phyloP scores from a whole-genome alignment of 1,139 yeast species.

The Zygosaccharomyces sapae region DNA sequence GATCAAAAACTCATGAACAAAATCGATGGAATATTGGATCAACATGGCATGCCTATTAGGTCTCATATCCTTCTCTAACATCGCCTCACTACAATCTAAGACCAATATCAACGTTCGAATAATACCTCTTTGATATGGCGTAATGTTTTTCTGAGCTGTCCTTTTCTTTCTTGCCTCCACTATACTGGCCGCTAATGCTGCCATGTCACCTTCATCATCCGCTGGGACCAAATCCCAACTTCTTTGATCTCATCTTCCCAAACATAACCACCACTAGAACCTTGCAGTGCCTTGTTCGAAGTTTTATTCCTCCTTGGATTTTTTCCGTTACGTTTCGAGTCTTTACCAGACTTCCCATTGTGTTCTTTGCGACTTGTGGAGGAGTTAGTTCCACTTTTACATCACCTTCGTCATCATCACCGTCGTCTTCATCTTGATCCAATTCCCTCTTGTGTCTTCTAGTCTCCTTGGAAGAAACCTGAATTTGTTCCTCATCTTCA shows the following conservation, averaged over 20 bases:
- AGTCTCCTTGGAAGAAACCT: slow-evolving; percentile 14
- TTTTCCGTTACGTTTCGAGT: slow-evolving; percentile 3
- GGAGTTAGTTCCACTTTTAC: slow-evolving; percentile 19
- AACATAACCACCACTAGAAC: slow-evolving; percentile 72
- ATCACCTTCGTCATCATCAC: slow-evolving; percentile 27
- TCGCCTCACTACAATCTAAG: slow-evolving; percentile 79
- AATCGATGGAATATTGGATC: slow-evolving; percentile 68
- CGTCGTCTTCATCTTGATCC: slow-evolving; percentile 4
- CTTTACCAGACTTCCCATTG: slow-evolving; percentile 9
- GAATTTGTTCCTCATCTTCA: slow-evolving; percentile 19
- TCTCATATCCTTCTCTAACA: slow-evolving; percentile 86
- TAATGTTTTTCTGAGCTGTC: slow-evolving; percentile 68
- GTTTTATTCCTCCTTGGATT: slow-evolving; percentile 22
- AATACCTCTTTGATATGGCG: slow-evolving; percentile 93
- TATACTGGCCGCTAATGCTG: slow-evolving; percentile 76
- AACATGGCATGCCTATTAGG: slow-evolving; percentile 82
- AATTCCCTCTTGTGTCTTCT: slow-evolving; percentile 14
- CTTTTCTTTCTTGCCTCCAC: slow-evolving; percentile 75
- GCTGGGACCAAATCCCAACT: slow-evolving; percentile 92
- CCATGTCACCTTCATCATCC: slow-evolving; percentile 79
- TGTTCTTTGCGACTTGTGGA: slow-evolving; percentile 18
- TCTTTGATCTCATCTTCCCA: slow-evolving; percentile 96
- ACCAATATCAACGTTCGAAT: slow-evolving; percentile 80
- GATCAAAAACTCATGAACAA: slow-evolving; percentile 86
- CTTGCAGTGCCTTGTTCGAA: slow-evolving; percentile 28